Base-by-base conservation (phyloP, 2,329 filamentous ascomycete genomes). In the Alternaria arbusti region DNA sequence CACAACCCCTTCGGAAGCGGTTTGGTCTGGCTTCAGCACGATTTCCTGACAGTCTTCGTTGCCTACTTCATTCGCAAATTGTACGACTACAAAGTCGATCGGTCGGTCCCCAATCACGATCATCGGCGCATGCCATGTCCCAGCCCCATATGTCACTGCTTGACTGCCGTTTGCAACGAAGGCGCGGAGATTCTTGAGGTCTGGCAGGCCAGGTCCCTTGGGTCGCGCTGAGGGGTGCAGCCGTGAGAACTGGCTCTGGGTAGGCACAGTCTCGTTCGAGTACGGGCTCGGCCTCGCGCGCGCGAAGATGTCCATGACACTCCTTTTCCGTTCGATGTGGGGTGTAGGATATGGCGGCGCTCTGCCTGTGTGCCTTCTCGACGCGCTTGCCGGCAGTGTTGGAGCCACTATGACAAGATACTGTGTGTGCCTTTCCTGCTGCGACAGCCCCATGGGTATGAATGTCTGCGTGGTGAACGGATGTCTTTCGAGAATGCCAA, bases 51-150 rank as follows among this genome's bases (percentile, higher is more conserved):
- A 97, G 80, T 99, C 96, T 82, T 98, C 95, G 2, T 86, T 82
- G 0, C 82, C 87, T 12, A 96, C 90, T 3, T 92, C 94, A 79
- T 96, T 98, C 32, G 90, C 89, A 82, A 92, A 96, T 82, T 98
- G 95, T 69, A 92, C 87, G 2, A 98, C 95, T 6, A 79, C 76
- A 79, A 97, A 98, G 76, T 96, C 93, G 51, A 97, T 84, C 20
- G 89, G 85, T 57, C 84, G 81, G 47, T 82, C 79, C 1, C 94
- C 94, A 52, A 98, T 80, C 15, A 93, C 94, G 13, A 94, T 91
- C 95, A 99, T 98, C 0, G 96, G 96, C 65, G 95, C 94, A 83
- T 99, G 96, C 95, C 90, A 99, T 57, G 94, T 97, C 6, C 93
- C 96, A 1, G 92, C 89, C 1, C 88, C 93, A 79, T 98, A 99